Evolutionary conservation across 2,329 filamentous ascomycete species (phyloP).

Genomic region (Geoglossum cookeanum): DNA sequence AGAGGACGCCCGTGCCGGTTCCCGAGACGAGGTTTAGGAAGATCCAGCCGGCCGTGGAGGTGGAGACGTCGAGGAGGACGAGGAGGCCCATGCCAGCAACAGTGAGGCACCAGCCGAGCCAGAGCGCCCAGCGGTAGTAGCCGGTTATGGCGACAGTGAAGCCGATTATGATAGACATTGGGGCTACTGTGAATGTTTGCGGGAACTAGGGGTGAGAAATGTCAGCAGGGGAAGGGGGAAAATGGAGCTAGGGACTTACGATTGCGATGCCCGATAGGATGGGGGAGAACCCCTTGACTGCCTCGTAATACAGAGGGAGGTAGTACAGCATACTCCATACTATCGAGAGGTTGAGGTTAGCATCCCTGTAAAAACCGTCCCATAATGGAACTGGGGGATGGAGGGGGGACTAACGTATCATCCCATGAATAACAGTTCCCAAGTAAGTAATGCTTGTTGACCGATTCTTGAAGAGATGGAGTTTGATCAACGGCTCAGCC

Average conservation of each 20-base stretch:
- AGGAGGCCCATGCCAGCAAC: slow-evolving; percentile 39
- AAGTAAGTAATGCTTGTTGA: slow-evolving; percentile 31
- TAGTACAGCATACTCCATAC: slow-evolving; percentile 35
- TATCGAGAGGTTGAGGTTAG: background rate
- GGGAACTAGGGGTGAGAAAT: slow-evolving; percentile 23
- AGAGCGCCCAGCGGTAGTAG: slow-evolving; percentile 40
- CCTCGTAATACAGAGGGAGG: slow-evolving; percentile 27
- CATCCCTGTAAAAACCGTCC: background rate
- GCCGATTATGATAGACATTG: slow-evolving; percentile 37
- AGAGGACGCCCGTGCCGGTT: slow-evolving; percentile 43
- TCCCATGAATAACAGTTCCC: slow-evolving; percentile 37
- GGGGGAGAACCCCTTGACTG: slow-evolving; percentile 33
- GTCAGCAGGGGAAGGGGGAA: background rate
- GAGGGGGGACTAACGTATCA: slow-evolving; percentile 18
- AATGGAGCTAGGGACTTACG: background rate
- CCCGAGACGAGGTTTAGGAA: slow-evolving; percentile 41
- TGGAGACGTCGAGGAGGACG: slow-evolving; percentile 29
- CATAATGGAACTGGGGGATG: background rate
- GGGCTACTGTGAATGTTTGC: slow-evolving; percentile 42
- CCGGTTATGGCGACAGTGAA: slow-evolving; percentile 35
- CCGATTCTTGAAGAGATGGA: slow-evolving; percentile 27
- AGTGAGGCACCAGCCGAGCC: slow-evolving; percentile 40
- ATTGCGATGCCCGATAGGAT: slow-evolving; percentile 35
- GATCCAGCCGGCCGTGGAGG: slow-evolving; percentile 35
- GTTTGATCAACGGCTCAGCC: slow-evolving; percentile 29